These are phyloP conservation scores for Amanita brunnescens DNA, from an alignment of 768 basidiomycete genomes.

Conservation along the genomic window DNA sequence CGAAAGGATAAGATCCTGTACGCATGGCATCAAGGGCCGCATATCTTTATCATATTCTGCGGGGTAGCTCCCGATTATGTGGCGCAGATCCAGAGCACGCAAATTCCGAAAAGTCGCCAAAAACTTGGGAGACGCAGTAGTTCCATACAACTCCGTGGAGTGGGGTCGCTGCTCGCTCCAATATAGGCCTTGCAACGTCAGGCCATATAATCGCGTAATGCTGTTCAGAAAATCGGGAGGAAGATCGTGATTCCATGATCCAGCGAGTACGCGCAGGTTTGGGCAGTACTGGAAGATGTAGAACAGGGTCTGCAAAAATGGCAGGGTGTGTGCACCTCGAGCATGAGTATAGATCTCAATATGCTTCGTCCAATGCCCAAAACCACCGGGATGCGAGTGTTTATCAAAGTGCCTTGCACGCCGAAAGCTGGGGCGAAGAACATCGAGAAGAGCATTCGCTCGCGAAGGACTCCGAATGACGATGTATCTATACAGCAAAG, in stretches of 20 bases:
- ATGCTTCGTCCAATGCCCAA: slow-evolving; percentile 40
- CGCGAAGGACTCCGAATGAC: slow-evolving; percentile 36
- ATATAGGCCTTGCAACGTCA: slow-evolving; percentile 32
- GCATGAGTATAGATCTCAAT: slow-evolving; percentile 40
- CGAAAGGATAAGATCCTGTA: slow-evolving; percentile 36
- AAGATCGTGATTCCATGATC: slow-evolving; percentile 35
- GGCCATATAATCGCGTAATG: slow-evolving; percentile 31
- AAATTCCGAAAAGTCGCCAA: slow-evolving; percentile 32
- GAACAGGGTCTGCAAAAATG: slow-evolving; percentile 34
- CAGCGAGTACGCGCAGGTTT: slow-evolving; percentile 35
- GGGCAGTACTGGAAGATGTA: slow-evolving; percentile 37
- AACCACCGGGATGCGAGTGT: slow-evolving; percentile 12
- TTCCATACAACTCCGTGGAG: slow-evolving; percentile 10
- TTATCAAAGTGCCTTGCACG: slow-evolving; percentile 1
- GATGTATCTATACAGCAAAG: slow-evolving; percentile 37
- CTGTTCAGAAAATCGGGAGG: slow-evolving; percentile 36
- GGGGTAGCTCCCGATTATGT: slow-evolving; percentile 24
- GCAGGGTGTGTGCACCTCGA: slow-evolving; percentile 27
- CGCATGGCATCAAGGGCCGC: slow-evolving; percentile 28
- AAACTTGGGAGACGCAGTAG: slow-evolving; percentile 26
- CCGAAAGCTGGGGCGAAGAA: slow-evolving; percentile 22
- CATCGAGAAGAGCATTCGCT: slow-evolving; percentile 28
- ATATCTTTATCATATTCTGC: slow-evolving; percentile 11
- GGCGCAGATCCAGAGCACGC: slow-evolving; percentile 38
- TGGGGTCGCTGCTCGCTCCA: slow-evolving; percentile 30